Percentiles rank a stretch among this genome's conserved stretches.
These are phyloP conservation scores for Auriscalpium microsporum DNA, from an alignment of 768 basidiomycete species.

Conservation along the genomic window DNA sequence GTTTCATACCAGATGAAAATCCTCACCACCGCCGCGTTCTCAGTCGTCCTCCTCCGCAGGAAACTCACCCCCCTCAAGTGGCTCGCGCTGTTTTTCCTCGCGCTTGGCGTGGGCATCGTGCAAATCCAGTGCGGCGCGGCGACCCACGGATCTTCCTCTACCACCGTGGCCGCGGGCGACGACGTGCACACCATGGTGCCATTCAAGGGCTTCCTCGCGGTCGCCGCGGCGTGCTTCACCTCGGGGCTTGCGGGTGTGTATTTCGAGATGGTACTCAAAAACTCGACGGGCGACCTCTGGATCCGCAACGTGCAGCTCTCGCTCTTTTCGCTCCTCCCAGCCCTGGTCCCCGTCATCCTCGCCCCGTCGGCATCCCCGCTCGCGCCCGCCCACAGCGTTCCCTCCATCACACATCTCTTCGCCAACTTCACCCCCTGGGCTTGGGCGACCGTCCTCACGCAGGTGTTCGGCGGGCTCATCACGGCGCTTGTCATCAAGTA, in stretches of 20 bases:
- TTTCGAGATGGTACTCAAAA: constrained; percentile 96
- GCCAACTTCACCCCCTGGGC: constrained; percentile 86
- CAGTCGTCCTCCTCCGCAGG: constrained; percentile 72
- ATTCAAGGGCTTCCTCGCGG: constrained; percentile 82
- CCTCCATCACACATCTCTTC: constrained; percentile 50
- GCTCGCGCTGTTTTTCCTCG: constrained; percentile 77
- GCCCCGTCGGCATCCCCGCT: constrained; percentile 26
- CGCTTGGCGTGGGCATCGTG: constrained; percentile 82
- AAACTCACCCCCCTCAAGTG: constrained; percentile 70
- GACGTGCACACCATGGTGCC: constrained; percentile 60
- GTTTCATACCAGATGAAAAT: constrained; percentile 98
- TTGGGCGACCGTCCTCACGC: constrained; percentile 80
- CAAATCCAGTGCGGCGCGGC: constrained; percentile 31
- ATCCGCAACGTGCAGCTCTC: constrained; percentile 95
- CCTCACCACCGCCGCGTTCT: constrained; percentile 86
- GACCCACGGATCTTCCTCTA: constrained; percentile 7
- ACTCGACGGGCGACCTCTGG: constrained; percentile 86
- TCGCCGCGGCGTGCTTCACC: constrained; percentile 86
- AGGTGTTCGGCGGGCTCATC: constrained; percentile 86
- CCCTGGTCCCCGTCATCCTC: constrained; percentile 69
- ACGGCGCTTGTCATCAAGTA: constrained; percentile 95
- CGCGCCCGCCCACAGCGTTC: constrained; percentile 21
- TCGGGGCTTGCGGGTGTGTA: constrained; percentile 96
- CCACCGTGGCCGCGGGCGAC: background rate
- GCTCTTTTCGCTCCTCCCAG: constrained; percentile 87